Conservation (phyloP, 2,329 filamentous ascomycete species). For the Alternaria alternata region DNA sequence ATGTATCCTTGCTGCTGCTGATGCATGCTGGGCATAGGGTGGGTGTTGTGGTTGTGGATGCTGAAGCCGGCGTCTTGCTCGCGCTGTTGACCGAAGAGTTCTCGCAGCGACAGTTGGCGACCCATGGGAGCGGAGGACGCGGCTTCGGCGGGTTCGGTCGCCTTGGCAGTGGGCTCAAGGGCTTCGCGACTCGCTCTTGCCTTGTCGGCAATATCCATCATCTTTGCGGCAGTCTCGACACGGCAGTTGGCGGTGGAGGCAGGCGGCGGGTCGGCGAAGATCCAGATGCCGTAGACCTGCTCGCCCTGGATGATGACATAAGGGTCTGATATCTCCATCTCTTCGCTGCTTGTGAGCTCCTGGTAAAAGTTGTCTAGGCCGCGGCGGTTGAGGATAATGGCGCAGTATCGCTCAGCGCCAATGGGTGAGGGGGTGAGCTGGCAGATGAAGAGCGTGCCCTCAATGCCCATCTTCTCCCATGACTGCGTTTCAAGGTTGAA, state of each 20-base stretch:
- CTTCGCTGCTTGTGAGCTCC: slow-evolving; percentile 53
- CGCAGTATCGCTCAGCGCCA: slow-evolving; percentile 52
- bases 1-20: slow-evolving; percentile 46
- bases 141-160: slow-evolving; percentile 42
- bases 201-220: slow-evolving; percentile 63
- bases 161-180: slow-evolving; percentile 36
- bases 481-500: slow-evolving; percentile 70
- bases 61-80: slow-evolving; percentile 61
- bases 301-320: slow-evolving; percentile 65
- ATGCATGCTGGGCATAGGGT: slow-evolving; percentile 31
- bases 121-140: slow-evolving; percentile 57
- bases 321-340: slow-evolving; percentile 61
- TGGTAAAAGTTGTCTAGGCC: slow-evolving; percentile 58
- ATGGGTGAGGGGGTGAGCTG: slow-evolving; percentile 58
- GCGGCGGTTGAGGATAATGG: slow-evolving; percentile 58
- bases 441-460: slow-evolving; percentile 91
- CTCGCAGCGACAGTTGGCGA: slow-evolving; percentile 61
- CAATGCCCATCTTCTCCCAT: slow-evolving; percentile 87
- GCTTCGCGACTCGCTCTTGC: slow-evolving; percentile 60
- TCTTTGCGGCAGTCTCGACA: slow-evolving; percentile 61
- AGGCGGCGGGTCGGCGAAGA: slow-evolving; percentile 67
- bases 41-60: slow-evolving; percentile 55
- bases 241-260: slow-evolving; percentile 63
- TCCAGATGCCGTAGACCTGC: slow-evolving; percentile 68
- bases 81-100: slow-evolving; percentile 64